Base-by-base conservation (phyloP, 176 grass and related monocot species). In the Guadua angustifolia region DNA sequence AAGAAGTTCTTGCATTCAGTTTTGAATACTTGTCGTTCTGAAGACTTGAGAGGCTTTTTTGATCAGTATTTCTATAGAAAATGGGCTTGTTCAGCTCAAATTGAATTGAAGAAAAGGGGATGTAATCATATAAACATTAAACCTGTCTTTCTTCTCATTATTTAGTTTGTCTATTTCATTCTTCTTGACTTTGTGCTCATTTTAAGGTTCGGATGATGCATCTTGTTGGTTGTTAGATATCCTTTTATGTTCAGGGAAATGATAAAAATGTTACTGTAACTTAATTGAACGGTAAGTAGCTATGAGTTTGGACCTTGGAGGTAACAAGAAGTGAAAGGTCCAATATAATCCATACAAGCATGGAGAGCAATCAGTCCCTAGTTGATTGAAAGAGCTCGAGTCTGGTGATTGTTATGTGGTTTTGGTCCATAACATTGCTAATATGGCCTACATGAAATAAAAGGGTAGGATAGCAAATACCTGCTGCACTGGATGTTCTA, bases 51-150 rank as follows among this genome's bases (percentile, higher is more conserved):
- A 69, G 50, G 21, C 4, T 69, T 56, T 56, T 69, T 56, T 56
- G 36, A 39, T 50, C 81, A 75, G 70, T 35, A 7, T 26, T 65
- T 40, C 59, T 14, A 66, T 19, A 66, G 21, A 53, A 15, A 81
- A 26, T 43, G 50, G 50, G n/a, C 53, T 43, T 70, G 9, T 44
- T 69, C 8, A 56, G 72, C 45, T 55, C 46, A 55, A 42, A 26
- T 5, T 67, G 22, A 55, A 67, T 12, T 9, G 53, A 38, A 25
- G 36, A 14, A 67, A 26, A 38, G 18, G 26, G n/a, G 33, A 52
- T 64, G 69, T 66, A 64, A 73, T 73, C 80, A 47, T 82, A 72
- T 36, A 33, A 64, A 83, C 69, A 24, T 38, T 51, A 8, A 40
- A 56, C 24, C 5, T 84, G 44, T 66, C 14, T 5, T 13, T 9